These are phyloP conservation scores for Kandelia obovata DNA, from an alignment of 345 rosid genomes.

Conservation along the genomic window DNA sequence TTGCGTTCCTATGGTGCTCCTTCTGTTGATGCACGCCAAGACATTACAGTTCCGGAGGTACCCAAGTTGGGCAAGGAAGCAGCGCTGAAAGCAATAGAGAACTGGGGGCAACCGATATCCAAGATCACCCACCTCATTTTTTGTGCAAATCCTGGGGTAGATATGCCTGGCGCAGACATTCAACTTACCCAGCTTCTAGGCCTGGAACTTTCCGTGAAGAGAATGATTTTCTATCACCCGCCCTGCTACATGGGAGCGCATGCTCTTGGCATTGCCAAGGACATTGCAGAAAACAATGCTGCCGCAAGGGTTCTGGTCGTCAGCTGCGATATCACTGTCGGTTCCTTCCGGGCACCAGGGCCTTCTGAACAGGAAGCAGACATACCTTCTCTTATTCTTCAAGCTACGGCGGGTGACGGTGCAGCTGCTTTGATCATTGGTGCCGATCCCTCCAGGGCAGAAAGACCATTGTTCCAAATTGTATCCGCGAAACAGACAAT, in stretches of 20 bases:
- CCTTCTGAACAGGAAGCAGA: slow-evolving; percentile 10
- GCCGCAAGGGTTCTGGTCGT: slow-evolving; percentile 20
- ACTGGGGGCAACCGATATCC: slow-evolving; percentile 23
- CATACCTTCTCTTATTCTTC: slow-evolving; percentile 14
- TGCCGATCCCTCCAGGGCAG: slow-evolving; percentile 7
- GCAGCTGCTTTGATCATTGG: slow-evolving; percentile 18
- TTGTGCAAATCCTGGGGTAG: slow-evolving; percentile 13
- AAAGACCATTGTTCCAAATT: slow-evolving; percentile 14
- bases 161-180: slow-evolving; percentile 20
- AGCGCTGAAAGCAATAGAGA: slow-evolving; percentile 16
- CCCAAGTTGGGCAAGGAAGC: slow-evolving; percentile 22
- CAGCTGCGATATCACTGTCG: slow-evolving; percentile 12
- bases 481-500: slow-evolving; percentile 16
- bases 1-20: slow-evolving; percentile 9
- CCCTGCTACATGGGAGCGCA: slow-evolving; percentile 15
- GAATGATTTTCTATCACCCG: slow-evolving; percentile 18
- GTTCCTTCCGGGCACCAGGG: slow-evolving; percentile 5
- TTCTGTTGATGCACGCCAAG: slow-evolving; percentile 21
- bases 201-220: slow-evolving; percentile 12
- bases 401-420: slow-evolving; percentile 13
- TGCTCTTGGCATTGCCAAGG: slow-evolving; percentile 12
- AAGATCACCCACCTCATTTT: slow-evolving; percentile 18
- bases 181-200: slow-evolving; percentile 21
- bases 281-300: slow-evolving; percentile 18
- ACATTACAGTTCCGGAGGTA: slow-evolving; percentile 13